Evolutionary conservation across 805 yeast species (phyloP).

Genomic region (Priceomyces haplophilus): DNA sequence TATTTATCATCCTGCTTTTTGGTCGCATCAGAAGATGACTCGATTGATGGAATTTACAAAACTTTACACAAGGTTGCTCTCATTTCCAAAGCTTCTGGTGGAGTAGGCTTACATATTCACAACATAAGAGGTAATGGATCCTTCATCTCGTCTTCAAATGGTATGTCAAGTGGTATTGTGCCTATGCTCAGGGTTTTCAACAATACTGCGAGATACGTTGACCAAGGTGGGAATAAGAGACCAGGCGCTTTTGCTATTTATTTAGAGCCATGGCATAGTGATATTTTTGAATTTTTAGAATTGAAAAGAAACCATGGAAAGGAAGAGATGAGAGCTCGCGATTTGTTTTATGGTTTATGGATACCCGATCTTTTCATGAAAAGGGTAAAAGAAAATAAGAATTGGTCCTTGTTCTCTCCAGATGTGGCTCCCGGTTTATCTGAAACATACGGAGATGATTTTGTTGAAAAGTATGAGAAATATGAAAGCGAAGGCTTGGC

Average conservation of each 20-base stretch:
- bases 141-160: constrained; percentile 87
- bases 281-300: constrained; percentile 80
- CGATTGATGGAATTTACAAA: constrained; percentile 91
- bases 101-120: constrained; percentile 86
- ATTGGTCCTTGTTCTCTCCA: constrained; percentile 91
- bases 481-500: constrained; percentile 74
- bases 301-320: constrained; percentile 92
- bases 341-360: constrained; percentile 91
- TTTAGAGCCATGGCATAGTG: constrained; percentile 97
- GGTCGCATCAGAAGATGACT: constrained; percentile 88
- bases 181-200: constrained; percentile 97
- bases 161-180: constrained; percentile 85
- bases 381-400: constrained; percentile 71
- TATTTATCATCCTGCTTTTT: constrained; percentile 91
- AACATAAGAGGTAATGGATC: constrained; percentile 86
- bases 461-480: constrained; percentile 62
- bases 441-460: constrained; percentile 83
- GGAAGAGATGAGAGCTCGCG: constrained; percentile 91
- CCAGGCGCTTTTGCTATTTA: constrained; percentile 97
- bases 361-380: constrained; percentile 92
- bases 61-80: constrained; percentile 85
- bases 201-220: constrained; percentile 94
- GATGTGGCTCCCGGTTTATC: constrained; percentile 82
- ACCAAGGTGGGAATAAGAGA: constrained; percentile 96
- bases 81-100: constrained; percentile 94